Evolutionary conservation across 1,139 yeast genomes (phyloP), one percentile per base, ranked within the genome.

Genomic region (Zygoascus hellenicus): DNA sequence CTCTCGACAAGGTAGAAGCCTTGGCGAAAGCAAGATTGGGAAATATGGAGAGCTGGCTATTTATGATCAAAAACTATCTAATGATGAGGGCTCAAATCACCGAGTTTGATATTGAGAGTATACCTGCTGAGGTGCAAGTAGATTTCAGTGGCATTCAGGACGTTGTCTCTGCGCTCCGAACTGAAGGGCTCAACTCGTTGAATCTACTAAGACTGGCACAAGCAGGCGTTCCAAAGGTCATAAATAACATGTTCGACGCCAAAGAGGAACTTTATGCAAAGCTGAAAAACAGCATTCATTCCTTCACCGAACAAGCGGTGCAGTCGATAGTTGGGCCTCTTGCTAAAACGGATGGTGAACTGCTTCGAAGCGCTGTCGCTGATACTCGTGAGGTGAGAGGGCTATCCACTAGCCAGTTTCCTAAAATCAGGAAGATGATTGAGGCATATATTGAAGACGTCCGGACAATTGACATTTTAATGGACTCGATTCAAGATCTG

Each of bases 221-320:
- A 51, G 86, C 81, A 34, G 74, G 88, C 1, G 86, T 83, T 2
- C 97, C 97, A 0, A 80, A 78, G 53, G 87, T 88, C n/a, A 83
- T 86, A 10, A 83, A 81, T 58, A 83, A 86, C 62, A 84, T 83
- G 87, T 77, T 83, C 43, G 97, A 90, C 65, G 95, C 96, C 17
- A 79, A 87, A 55, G 73, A 67, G 16, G 97, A 89, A 62, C 71
- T 89, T 34, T 86, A 84, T 55, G 71, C 79, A 15, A 90, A 84
- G 55, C 71, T 90, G 53, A 76, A 90, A 54, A 79, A 78, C 53
- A 72, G 82, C 1, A 86, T 88, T 16, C 83, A 81, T 52, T 79
- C 76, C 22, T 80, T 87, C 51, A 76, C 80, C 0, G 72, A 69
- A 43, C 63, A 64, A 13, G 68, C 74, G 2, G 69, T 72, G 2